Conservation (phyloP, 768 basidiomycete genomes). For the Galerina marginata region DNA sequence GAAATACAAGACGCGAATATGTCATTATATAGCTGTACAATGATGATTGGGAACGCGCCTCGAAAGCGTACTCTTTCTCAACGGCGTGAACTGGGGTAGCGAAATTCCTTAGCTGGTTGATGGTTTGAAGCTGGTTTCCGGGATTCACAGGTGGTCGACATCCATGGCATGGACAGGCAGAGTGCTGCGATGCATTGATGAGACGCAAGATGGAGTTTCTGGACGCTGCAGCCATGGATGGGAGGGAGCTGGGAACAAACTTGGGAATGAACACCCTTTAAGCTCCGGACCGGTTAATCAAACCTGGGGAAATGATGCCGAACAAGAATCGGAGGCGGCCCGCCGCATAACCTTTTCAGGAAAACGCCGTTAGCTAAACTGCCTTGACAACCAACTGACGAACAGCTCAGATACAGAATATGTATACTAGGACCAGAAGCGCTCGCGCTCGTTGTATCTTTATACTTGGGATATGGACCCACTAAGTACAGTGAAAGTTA, state of each 20-base stretch:
- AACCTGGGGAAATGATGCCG: slow-evolving; percentile 11
- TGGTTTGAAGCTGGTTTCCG: slow-evolving; percentile 48
- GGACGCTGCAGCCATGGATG: slow-evolving; percentile 56
- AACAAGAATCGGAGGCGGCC: background rate
- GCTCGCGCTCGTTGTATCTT: no score
- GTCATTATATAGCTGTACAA: background rate
- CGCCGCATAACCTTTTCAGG: background rate
- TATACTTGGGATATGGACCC: no score
- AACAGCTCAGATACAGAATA: no score
- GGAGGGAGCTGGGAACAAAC: slow-evolving; percentile 1
- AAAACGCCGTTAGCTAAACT: background rate
- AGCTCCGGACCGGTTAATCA: slow-evolving; percentile 19
- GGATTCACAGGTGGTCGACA: slow-evolving; percentile 51
- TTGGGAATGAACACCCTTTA: slow-evolving; percentile 14
- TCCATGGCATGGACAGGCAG: slow-evolving; percentile 82
- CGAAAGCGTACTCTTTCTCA: slow-evolving; percentile 92
- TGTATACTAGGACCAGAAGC: no score
- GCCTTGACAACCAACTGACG: no score
- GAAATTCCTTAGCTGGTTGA: slow-evolving; percentile 70
- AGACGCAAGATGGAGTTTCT: slow-evolving; percentile 72
- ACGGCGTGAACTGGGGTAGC: slow-evolving; percentile 77
- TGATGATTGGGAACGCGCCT: slow-evolving; percentile 47
- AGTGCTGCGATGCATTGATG: slow-evolving; percentile 76
- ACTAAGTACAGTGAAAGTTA: no score
- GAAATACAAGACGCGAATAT: background rate